These are phyloP conservation scores for Akanthomyces uredinophilus DNA, from an alignment of 2,329 filamentous ascomycete genomes.

Conservation along the genomic window DNA sequence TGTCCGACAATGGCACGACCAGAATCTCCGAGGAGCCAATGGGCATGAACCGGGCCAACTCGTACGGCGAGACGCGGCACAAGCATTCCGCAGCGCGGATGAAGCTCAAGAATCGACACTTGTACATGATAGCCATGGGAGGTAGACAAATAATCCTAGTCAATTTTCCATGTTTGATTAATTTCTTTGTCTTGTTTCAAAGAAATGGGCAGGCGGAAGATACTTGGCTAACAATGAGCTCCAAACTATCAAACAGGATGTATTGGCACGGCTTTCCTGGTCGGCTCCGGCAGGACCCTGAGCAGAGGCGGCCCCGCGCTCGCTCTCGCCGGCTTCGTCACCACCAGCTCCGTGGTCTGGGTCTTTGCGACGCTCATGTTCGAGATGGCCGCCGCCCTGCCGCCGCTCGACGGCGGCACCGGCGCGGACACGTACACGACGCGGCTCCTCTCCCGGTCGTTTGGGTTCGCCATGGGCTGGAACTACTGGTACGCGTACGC, in stretches of 20 bases:
- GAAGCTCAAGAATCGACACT: constrained; percentile 4
- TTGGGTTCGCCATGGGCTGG: constrained; percentile 8
- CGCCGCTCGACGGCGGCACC: not conserved
- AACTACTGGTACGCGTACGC: constrained; percentile 10
- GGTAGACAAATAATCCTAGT: not conserved
- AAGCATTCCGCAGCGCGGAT: not conserved
- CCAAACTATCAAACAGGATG: not conserved
- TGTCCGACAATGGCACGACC: not conserved
- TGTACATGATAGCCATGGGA: constrained; percentile 15
- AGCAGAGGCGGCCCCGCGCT: constrained; percentile 8
- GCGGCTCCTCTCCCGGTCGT: not conserved
- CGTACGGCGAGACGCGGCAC: not conserved
- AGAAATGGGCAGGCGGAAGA: not conserved
- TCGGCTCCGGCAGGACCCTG: constrained; percentile 7
- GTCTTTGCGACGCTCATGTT: not conserved
- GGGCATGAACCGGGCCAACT: too few relatives aligned
- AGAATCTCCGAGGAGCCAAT: not conserved
- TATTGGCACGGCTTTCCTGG: constrained; percentile 5
- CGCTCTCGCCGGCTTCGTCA: not conserved
- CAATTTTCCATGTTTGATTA: too few relatives aligned
- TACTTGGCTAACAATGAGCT: not conserved
- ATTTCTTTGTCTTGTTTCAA: too few relatives aligned
- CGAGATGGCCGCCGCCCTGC: not conserved
- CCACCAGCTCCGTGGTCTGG: not conserved
- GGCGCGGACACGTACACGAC: not conserved